A percentile compares a stretch with the other conserved stretches of the same genome.
Conservation (phyloP, 106 monocot species). For the Acorus gramineus region DNA sequence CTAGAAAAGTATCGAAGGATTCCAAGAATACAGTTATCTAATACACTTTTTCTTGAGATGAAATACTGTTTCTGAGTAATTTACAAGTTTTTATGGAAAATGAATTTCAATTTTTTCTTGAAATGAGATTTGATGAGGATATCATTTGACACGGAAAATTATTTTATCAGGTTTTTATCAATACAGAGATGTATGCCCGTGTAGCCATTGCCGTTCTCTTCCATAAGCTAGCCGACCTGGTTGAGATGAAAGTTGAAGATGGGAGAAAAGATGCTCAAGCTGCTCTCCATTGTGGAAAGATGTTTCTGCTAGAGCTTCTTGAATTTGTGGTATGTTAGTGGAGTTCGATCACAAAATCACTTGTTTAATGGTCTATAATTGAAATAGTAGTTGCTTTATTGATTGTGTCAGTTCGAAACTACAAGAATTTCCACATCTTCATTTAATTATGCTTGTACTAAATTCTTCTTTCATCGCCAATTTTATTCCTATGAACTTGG, state of each 20-base stretch:
- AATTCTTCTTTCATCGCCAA: too few species aligned
- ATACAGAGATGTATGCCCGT: slow-evolving; percentile 87
- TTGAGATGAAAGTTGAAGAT: slow-evolving; percentile 5
- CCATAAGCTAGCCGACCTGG: slow-evolving; percentile 32
- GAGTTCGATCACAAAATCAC: background rate
- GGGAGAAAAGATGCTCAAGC: slow-evolving; percentile 27
- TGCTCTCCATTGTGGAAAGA: slow-evolving; percentile 50
- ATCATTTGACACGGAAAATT: too few species aligned
- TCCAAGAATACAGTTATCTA: too few species aligned
- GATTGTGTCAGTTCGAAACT: too few species aligned
- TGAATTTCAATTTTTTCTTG: background rate
- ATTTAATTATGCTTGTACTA: too few species aligned
- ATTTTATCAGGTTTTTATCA: slow-evolving; percentile 68
- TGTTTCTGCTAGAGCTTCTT: slow-evolving; percentile 70
- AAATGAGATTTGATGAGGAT: background rate
- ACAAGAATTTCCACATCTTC: too few species aligned
- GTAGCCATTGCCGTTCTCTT: slow-evolving; percentile 83
- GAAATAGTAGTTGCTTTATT: background rate
- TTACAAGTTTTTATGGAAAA: background rate
- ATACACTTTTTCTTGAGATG: too few species aligned
- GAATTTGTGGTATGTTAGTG: slow-evolving; percentile 52
- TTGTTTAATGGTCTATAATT: background rate
- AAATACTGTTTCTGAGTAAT: too few species aligned
- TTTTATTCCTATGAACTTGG: too few species aligned
- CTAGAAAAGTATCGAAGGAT: too few species aligned